Evolutionary conservation across 2,329 filamentous ascomycete species (phyloP).

Genomic region (Fusarium solani-melongenae): DNA sequence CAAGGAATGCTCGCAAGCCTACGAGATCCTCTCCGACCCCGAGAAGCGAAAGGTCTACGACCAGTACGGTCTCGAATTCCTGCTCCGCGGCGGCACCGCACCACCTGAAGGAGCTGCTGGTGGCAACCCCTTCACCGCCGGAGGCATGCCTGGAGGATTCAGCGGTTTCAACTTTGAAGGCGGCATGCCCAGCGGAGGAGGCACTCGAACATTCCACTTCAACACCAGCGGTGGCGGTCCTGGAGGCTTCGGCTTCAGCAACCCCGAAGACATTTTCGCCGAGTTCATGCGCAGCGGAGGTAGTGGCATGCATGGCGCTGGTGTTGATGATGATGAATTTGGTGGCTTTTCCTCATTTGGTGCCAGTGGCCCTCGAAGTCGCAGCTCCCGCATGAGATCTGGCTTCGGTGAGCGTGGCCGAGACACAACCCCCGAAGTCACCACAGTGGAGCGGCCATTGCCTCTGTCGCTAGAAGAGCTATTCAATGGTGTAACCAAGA

Average conservation of each 20-base stretch:
- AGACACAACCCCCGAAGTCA: conserved; percentile 79
- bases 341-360: conserved; percentile 67
- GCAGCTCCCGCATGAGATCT: conserved; percentile 56
- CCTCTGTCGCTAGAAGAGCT: conserved; percentile 88
- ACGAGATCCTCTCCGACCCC: conserved; percentile 96
- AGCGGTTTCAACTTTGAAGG: conserved; percentile 63
- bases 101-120: conserved; percentile 70
- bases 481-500: conserved; percentile 89
- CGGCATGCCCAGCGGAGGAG: conserved; percentile 55
- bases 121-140: conserved; percentile 68
- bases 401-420: conserved; percentile 48
- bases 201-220: conserved; percentile 72
- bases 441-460: conserved; percentile 87
- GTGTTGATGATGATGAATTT: conserved; percentile 57
- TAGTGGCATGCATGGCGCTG: conserved; percentile 56
- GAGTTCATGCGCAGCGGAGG: conserved; percentile 76
- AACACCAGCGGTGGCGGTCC: conserved; percentile 63
- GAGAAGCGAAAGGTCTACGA: conserved; percentile 98
- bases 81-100: conserved; percentile 80
- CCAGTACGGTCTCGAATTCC: conserved; percentile 91
- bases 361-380: conserved; percentile 49
- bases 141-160: conserved; percentile 66
- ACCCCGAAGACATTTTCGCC: conserved; percentile 85
- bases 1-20: conserved; percentile 97
- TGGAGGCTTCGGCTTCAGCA: conserved; percentile 82